Evolutionary conservation across 225 moss, liverwort and hornwort species (phyloP).

Genomic region (Pleurozium schreberi): DNA sequence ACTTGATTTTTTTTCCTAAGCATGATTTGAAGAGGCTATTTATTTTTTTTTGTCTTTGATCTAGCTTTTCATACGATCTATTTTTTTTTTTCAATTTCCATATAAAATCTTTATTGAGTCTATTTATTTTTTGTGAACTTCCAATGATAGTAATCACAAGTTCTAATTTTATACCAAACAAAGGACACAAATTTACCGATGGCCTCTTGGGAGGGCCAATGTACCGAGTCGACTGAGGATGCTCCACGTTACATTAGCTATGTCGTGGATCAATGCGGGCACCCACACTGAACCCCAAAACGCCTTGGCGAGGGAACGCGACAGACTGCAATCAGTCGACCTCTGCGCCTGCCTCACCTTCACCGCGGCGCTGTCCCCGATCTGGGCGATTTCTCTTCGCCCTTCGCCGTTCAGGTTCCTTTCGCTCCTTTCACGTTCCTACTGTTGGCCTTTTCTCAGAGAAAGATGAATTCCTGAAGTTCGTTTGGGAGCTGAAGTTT

Average conservation of each 20-base stretch:
- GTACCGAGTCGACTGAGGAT: not conserved
- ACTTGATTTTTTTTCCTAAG: not conserved
- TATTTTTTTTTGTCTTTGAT: not conserved
- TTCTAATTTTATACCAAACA: not conserved
- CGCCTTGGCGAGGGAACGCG: not conserved
- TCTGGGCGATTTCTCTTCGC: not conserved
- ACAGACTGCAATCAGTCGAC: conserved; percentile 5
- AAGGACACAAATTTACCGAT: too few species aligned
- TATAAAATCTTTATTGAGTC: fast-evolving
- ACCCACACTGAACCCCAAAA: not conserved
- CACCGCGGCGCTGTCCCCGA: not conserved
- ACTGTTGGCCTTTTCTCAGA: not conserved
- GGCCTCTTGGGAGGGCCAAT: not conserved
- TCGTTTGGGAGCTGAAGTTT: conserved; percentile 64
- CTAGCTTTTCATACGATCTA: not conserved
- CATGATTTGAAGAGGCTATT: not conserved
- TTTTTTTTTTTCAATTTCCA: not conserved
- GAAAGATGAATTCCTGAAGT: not conserved
- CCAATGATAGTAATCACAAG: not conserved
- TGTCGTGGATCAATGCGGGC: not conserved
- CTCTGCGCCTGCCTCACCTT: not conserved
- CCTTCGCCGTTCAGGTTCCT: not conserved
- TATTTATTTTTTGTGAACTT: not conserved
- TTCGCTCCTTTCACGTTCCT: not conserved
- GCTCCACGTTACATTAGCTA: not conserved